Conservation (phyloP, 2,329 filamentous ascomycete genomes). For the Claviceps sp. region DNA sequence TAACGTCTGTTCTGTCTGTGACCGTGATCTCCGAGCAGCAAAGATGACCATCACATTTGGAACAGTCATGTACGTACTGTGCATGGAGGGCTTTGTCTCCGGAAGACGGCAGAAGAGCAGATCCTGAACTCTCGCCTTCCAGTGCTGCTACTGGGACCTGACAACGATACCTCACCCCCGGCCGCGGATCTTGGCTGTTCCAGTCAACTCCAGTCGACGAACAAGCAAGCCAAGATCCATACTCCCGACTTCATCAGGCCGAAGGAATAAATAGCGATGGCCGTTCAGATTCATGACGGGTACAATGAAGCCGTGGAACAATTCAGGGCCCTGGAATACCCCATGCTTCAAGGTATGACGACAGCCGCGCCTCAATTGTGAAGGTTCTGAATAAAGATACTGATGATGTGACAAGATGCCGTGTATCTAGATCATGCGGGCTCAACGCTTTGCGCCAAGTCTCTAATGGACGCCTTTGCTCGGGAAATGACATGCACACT, state of each 20-base stretch:
- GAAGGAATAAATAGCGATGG: background rate
- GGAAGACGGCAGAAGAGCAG: background rate
- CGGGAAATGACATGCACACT: slow-evolving; percentile 65
- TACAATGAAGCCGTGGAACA: slow-evolving; percentile 49
- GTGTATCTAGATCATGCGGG: slow-evolving; percentile 90
- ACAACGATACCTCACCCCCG: background rate
- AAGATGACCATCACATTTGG: background rate
- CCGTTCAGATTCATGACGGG: background rate
- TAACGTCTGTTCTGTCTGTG: background rate
- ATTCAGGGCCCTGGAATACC: slow-evolving; percentile 48
- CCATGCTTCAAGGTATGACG: slow-evolving; percentile 50
- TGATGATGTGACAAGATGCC: slow-evolving; percentile 34
- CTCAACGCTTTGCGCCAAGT: slow-evolving; percentile 73
- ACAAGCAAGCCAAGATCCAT: no score
- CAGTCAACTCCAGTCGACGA: background rate
- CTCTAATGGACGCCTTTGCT: slow-evolving; percentile 66
- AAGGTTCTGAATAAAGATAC: background rate
- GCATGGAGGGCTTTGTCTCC: background rate
- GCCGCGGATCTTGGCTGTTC: background rate
- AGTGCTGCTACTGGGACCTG: background rate
- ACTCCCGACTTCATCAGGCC: no score
- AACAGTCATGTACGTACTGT: background rate
- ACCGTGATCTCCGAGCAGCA: background rate
- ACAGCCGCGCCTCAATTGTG: background rate
- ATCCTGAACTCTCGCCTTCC: background rate